Conservation (phyloP, 208 protist species). For the Jaenimonas drosophilae region DNA sequence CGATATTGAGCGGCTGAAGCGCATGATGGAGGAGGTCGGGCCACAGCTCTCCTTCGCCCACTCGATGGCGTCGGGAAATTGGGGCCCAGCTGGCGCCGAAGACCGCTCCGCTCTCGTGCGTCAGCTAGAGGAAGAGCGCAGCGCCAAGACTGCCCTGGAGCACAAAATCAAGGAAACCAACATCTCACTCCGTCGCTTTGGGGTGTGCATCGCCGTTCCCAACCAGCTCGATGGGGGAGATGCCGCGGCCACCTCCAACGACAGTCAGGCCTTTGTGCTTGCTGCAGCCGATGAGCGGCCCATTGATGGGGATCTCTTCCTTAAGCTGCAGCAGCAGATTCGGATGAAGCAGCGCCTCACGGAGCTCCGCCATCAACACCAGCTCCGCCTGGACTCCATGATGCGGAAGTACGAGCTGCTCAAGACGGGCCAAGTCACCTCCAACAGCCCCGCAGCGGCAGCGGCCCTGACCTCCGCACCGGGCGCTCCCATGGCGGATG, state of each 20-base stretch:
- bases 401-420: constrained; percentile 83
- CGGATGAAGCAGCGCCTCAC: constrained; percentile 79
- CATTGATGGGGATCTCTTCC: constrained; percentile 65
- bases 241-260: constrained; percentile 9
- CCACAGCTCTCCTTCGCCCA: constrained; percentile 2
- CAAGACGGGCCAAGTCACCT: constrained; percentile 67
- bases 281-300: constrained; percentile 50
- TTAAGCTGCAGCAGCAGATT: constrained; percentile 80
- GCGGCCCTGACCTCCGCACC: not conserved
- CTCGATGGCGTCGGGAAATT: not conserved
- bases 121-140: constrained; percentile 50
- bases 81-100: constrained; percentile 5
- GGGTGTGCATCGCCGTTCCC: constrained; percentile 63
- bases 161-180: constrained; percentile 67
- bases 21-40: constrained; percentile 61
- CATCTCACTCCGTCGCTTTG: constrained; percentile 72
- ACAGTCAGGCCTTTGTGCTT: constrained; percentile 51
- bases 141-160: constrained; percentile 40
- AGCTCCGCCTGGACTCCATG: constrained; percentile 72
- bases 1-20: constrained; percentile 67
- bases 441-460: constrained; percentile 14
- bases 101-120: constrained; percentile 19
- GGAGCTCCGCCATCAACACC: constrained; percentile 79
- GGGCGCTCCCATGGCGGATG: constrained; percentile 16
- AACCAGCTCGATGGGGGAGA: constrained; percentile 11